phyloP scores from a whole-genome alignment of 1,139 yeast genomes.

The Candida pseudoviswanathii region DNA sequence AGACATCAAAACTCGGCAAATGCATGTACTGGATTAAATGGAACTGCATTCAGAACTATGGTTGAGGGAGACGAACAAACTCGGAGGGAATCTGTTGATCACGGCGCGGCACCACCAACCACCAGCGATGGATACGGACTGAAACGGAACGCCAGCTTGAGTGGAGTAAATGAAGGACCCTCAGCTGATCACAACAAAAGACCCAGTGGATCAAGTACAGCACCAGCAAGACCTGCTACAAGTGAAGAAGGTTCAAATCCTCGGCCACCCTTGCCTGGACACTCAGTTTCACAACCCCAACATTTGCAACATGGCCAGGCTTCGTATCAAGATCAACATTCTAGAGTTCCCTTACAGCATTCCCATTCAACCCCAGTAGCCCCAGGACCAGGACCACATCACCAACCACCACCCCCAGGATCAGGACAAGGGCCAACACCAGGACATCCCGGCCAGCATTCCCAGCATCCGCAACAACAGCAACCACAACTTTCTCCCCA shows the following conservation, averaged over 20 bases:
- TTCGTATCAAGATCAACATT: not conserved
- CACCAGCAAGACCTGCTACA: not conserved
- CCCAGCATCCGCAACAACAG: constrained; percentile 17
- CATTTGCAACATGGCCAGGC: not conserved
- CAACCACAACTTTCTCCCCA: constrained; percentile 18
- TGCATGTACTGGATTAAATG: constrained; percentile 33
- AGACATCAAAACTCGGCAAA: constrained; percentile 57
- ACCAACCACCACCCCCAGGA: constrained; percentile 14
- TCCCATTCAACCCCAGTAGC: constrained; percentile 7
- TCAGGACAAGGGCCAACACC: too few species aligned
- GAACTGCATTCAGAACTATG: not conserved
- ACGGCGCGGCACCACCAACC: not conserved
- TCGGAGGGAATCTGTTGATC: not conserved
- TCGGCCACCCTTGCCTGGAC: not conserved
- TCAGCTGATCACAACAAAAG: not conserved
- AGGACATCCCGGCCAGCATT: not conserved
- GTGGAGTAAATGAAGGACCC: not conserved
- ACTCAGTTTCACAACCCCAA: not conserved
- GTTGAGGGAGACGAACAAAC: not conserved
- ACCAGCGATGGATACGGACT: not conserved
- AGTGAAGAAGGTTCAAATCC: not conserved
- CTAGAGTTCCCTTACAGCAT: not conserved
- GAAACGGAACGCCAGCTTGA: not conserved
- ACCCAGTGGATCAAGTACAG: not conserved
- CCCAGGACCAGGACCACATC: constrained; percentile 18